Evolutionary conservation across 1,284 basidiomycete genomes (phyloP).

Genomic region (Boletus hoseneyae): DNA sequence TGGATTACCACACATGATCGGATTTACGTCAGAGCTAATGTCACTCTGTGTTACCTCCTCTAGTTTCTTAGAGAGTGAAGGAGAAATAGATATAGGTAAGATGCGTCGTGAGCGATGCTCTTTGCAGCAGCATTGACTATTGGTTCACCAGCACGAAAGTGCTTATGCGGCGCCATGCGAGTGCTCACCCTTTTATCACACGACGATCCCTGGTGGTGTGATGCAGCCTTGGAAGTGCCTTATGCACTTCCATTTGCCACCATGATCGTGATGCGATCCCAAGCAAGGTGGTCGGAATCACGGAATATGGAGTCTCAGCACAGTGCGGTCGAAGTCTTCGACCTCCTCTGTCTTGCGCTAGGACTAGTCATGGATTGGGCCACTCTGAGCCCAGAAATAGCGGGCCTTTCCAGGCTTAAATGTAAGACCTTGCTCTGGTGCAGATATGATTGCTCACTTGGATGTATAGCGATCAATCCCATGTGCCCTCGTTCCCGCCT

Average conservation of each 20-base stretch:
- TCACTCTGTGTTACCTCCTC: slow-evolving; percentile 44
- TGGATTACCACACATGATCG: slow-evolving; percentile 23
- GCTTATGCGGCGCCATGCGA: slow-evolving; percentile 55
- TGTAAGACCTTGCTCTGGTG: slow-evolving; percentile 36
- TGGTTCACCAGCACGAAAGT: slow-evolving; percentile 38
- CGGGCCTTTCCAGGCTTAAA: slow-evolving; percentile 42
- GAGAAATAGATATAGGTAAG: slow-evolving; percentile 17
- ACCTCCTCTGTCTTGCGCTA: slow-evolving; percentile 65
- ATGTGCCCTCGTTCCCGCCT: slow-evolving; percentile 43
- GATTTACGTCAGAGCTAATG: slow-evolving; percentile 46
- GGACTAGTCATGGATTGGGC: slow-evolving; percentile 71
- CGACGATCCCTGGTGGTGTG: slow-evolving; percentile 52
- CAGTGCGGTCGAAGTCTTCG: slow-evolving; percentile 43
- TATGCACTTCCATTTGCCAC: slow-evolving; percentile 45
- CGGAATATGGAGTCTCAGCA: slow-evolving; percentile 6
- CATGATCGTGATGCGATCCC: slow-evolving; percentile 41
- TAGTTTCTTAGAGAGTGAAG: slow-evolving; percentile 26
- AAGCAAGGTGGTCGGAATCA: slow-evolving; percentile 26
- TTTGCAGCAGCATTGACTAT: background rate
- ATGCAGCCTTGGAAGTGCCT: slow-evolving; percentile 42
- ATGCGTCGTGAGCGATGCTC: background rate
- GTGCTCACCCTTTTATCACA: slow-evolving; percentile 70
- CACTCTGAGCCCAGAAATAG: slow-evolving; percentile 49
- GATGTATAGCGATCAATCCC: slow-evolving; percentile 42
- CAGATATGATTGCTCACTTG: background rate